Conservation (phyloP, 2,329 filamentous ascomycete species). For the Colletotrichum tamarilloi region DNA sequence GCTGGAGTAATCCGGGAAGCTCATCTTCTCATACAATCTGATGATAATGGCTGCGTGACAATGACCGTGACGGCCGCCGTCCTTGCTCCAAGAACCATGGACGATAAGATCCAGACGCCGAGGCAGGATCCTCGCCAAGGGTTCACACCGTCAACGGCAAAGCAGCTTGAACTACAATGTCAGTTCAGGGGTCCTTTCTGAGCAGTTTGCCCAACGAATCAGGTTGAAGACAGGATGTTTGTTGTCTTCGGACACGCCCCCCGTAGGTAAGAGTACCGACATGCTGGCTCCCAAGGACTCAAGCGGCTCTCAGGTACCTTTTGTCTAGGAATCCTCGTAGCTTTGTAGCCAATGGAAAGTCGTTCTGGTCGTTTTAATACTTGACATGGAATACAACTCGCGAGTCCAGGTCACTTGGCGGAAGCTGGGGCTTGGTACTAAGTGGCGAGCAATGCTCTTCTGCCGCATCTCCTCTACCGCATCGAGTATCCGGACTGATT, state of each 20-base stretch:
- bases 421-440: not conserved
- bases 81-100: not conserved
- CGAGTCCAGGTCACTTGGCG: not conserved
- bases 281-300: not conserved
- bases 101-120: not conserved
- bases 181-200: not conserved
- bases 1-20: not conserved
- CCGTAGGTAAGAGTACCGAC: not conserved
- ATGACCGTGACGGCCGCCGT: not conserved
- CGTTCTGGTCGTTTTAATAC: not conserved
- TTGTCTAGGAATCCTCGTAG: not conserved
- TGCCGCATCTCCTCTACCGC: not conserved
- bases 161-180: not conserved
- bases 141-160: not conserved
- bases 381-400: not conserved
- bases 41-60: not conserved
- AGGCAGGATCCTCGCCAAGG: not conserved
- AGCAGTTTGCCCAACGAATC: not conserved
- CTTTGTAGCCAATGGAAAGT: not conserved
- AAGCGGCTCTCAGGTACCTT: not conserved
- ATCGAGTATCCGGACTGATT: not conserved
- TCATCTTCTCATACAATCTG: not conserved
- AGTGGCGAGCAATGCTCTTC: not conserved
- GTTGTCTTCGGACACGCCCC: not conserved
- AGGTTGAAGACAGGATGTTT: not conserved